A percentile compares a stretch with the other conserved stretches of the same genome.
Evolutionary conservation across 495 filamentous ascomycete species (phyloP).

Genomic region (Podospora conica): DNA sequence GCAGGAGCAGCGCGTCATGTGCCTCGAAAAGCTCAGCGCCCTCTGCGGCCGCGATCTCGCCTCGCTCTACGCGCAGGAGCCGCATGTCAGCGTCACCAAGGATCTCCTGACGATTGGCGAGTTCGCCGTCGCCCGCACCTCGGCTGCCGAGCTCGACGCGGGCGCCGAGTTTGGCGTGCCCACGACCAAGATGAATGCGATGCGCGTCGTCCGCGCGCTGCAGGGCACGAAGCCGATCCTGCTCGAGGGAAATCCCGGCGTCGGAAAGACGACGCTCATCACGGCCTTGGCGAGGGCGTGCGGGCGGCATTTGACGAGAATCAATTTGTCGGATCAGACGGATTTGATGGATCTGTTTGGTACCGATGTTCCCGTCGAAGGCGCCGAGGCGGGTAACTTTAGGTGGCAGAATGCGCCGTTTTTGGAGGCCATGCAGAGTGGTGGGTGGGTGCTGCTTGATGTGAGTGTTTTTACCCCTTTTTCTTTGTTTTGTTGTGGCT

Average conservation of each 20-base stretch:
- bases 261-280: constrained; percentile 93
- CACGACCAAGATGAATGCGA: constrained; percentile 81
- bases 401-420: constrained; percentile 95
- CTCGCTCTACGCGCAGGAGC: constrained; percentile 53
- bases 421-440: constrained; percentile 88
- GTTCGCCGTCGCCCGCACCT: constrained; percentile 57
- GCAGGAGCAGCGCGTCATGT: constrained; percentile 56
- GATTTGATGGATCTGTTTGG: constrained; percentile 97
- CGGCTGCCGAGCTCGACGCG: constrained; percentile 43
- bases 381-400: constrained; percentile 78
- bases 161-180: constrained; percentile 78
- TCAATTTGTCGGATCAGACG: constrained; percentile 96
- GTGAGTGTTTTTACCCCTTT: constrained; percentile 10
- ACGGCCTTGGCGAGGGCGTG: constrained; percentile 72
- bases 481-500: not conserved
- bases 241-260: constrained; percentile 91
- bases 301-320: constrained; percentile 76
- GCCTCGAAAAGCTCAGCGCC: constrained; percentile 63
- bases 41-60: constrained; percentile 59
- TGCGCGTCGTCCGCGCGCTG: constrained; percentile 84
- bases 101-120: constrained; percentile 57
- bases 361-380: constrained; percentile 91
- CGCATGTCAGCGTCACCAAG: constrained; percentile 40
- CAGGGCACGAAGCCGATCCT: constrained; percentile 86
- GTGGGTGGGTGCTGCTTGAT: constrained; percentile 92